A percentile compares a stretch with the other conserved stretches of the same genome.
Conservation (phyloP, 805 yeast species). For the Candida verbasci region DNA sequence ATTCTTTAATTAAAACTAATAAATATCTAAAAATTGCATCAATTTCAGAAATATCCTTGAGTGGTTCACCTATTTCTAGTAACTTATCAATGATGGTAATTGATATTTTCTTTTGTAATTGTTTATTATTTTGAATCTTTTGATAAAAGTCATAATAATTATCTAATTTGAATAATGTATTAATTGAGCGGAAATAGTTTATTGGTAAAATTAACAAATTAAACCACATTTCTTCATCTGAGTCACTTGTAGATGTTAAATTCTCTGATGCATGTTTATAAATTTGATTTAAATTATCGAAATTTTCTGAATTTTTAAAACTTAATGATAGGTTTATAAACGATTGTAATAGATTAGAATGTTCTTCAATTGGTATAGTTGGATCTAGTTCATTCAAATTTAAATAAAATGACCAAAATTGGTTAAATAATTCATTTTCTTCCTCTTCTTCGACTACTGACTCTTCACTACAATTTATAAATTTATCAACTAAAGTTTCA, state of each 20-base stretch:
- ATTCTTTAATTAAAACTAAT: constrained; percentile 46
- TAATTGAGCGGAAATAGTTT: constrained; percentile 34
- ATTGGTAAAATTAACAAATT: constrained; percentile 48
- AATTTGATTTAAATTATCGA: constrained; percentile 56
- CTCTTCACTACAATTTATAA: constrained; percentile 36
- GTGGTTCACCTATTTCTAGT: constrained; percentile 32
- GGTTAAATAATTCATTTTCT: constrained; percentile 43
- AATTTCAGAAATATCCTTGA: constrained; percentile 42
- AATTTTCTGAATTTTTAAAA: constrained; percentile 62
- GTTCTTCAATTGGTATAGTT: constrained; percentile 63
- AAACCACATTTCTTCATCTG: constrained; percentile 37
- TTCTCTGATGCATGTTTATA: constrained; percentile 52
- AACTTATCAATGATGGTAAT: constrained; percentile 57
- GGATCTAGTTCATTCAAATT: constrained; percentile 55
- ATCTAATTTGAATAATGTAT: constrained; percentile 40
- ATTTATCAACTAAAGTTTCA: constrained; percentile 66
- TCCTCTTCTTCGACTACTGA: constrained; percentile 2
- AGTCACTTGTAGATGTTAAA: constrained; percentile 14
- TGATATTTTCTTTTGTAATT: constrained; percentile 55
- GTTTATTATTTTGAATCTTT: constrained; percentile 45
- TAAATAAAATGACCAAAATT: constrained; percentile 63
- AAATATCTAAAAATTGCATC: constrained; percentile 58
- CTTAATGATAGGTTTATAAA: constrained; percentile 59
- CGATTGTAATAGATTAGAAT: constrained; percentile 60
- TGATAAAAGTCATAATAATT: constrained; percentile 50